phyloP scores from a whole-genome alignment of 2,329 filamentous ascomycete genomes.

The Thyridium curvatum region DNA sequence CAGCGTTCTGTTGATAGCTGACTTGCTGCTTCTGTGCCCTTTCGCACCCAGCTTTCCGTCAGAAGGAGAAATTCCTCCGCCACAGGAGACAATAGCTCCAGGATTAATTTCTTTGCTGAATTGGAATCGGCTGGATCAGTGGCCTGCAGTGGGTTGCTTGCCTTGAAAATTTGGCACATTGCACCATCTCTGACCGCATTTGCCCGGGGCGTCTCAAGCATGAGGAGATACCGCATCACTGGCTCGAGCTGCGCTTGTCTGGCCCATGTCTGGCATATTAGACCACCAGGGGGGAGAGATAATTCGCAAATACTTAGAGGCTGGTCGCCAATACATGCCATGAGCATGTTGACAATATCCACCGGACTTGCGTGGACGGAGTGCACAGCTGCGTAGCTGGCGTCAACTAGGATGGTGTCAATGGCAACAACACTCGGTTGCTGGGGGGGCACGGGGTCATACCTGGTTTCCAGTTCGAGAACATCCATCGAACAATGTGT shows the following conservation, averaged over 20 bases:
- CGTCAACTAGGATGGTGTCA: conserved; percentile 45
- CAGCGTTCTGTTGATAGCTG: conserved; percentile 48
- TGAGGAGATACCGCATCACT: conserved; percentile 48
- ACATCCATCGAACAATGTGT: conserved; percentile 74
- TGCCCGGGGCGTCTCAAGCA: conserved; percentile 24
- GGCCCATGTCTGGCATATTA: conserved; percentile 42
- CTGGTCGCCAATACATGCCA: conserved; percentile 56
- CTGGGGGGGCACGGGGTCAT: conserved; percentile 8
- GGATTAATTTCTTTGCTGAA: conserved; percentile 41
- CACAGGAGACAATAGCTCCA: conserved; percentile 49
- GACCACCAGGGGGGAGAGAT: conserved; percentile 36
- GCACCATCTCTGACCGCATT: too few relatives aligned
- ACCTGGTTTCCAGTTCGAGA: conserved; percentile 79
- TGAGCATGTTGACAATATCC: conserved; percentile 64
- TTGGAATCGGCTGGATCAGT: conserved; percentile 29
- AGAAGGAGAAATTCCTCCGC: conserved; percentile 41
- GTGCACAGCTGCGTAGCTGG: conserved; percentile 58
- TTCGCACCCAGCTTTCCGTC: conserved; percentile 39
- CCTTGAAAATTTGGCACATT: too few relatives aligned
- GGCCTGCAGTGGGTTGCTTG: conserved; percentile 8
- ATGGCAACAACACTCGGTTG: conserved; percentile 16
- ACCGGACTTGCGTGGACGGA: conserved; percentile 57
- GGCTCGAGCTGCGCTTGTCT: conserved; percentile 32
- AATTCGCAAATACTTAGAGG: conserved; percentile 21
- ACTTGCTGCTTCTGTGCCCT: conserved; percentile 32